Percentiles rank a stretch among this genome's conserved stretches.
phyloP scores from a whole-genome alignment of 345 rosid genomes.

The Acer negundo region DNA sequence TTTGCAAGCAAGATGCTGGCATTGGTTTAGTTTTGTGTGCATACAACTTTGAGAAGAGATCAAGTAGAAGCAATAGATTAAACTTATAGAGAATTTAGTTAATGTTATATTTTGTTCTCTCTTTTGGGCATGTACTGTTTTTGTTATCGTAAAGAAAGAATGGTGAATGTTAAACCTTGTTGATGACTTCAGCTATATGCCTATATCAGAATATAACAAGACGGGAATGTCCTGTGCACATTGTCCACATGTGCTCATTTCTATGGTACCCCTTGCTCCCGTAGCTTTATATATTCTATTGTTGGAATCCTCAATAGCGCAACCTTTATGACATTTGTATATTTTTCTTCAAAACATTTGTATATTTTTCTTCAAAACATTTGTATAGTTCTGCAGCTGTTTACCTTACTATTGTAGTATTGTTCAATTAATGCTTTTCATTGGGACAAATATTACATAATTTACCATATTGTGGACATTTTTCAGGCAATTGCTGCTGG shows the following conservation, averaged over 20 bases:
- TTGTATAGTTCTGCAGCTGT: neutral
- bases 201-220: neutral
- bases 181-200: neutral
- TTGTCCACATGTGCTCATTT: neutral
- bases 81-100: neutral
- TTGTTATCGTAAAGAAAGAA: neutral
- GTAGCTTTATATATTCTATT: no score
- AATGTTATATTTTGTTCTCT: neutral
- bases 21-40: neutral
- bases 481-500: conserved; percentile 54
- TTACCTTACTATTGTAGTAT: neutral
- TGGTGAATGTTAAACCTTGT: neutral
- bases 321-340: neutral
- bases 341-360: no score
- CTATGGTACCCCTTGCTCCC: neutral
- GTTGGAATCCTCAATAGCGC: neutral
- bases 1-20: neutral
- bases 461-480: neutral
- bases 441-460: neutral
- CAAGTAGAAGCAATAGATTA: neutral
- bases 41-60: neutral
- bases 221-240: neutral
- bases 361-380: neutral
- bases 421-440: neutral
- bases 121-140: neutral